Conservation (phyloP, 106 monocot genomes). For the Dioscorea dumetorum region DNA sequence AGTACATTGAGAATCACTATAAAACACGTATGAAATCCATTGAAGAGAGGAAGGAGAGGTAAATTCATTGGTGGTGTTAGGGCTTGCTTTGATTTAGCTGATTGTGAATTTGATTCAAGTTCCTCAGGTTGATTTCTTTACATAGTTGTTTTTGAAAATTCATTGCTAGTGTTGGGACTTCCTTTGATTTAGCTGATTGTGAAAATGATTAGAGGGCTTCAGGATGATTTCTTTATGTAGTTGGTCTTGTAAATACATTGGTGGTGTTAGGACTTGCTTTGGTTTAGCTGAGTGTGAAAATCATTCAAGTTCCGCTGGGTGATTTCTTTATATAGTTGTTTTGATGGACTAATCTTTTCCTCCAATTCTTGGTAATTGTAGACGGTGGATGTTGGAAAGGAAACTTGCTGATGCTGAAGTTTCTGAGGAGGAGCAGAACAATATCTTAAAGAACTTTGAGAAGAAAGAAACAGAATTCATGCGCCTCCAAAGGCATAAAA, state of each 20-base stretch:
- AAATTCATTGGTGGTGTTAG: neutral
- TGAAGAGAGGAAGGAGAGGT: slow-evolving; percentile 46
- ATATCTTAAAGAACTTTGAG: slow-evolving; percentile 36
- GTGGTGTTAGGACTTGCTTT: no score
- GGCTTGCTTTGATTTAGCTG: no score
- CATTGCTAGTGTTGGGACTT: neutral
- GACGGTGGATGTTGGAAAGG: slow-evolving; percentile 38
- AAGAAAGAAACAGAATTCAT: slow-evolving; percentile 41
- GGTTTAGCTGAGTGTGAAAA: no score
- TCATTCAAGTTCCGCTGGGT: no score
- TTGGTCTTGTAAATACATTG: slow-evolving; percentile 6
- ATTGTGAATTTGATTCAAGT: no score
- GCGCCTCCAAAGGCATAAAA: slow-evolving; percentile 25
- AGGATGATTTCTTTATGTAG: no score
- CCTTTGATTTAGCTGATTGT: no score
- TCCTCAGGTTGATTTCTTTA: no score
- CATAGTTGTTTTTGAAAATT: neutral
- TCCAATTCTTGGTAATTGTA: neutral
- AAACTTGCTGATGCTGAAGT: slow-evolving; percentile 21
- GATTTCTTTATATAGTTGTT: neutral
- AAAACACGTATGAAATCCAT: slow-evolving; percentile 38
- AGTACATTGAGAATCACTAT: slow-evolving; percentile 53
- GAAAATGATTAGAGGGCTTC: no score
- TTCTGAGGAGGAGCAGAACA: slow-evolving; percentile 43
- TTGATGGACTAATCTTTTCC: neutral